A percentile compares a stretch with the other conserved stretches of the same genome.
Evolutionary conservation across 129 eudicot species (phyloP).

Genomic region (Pittosporum tobira): DNA sequence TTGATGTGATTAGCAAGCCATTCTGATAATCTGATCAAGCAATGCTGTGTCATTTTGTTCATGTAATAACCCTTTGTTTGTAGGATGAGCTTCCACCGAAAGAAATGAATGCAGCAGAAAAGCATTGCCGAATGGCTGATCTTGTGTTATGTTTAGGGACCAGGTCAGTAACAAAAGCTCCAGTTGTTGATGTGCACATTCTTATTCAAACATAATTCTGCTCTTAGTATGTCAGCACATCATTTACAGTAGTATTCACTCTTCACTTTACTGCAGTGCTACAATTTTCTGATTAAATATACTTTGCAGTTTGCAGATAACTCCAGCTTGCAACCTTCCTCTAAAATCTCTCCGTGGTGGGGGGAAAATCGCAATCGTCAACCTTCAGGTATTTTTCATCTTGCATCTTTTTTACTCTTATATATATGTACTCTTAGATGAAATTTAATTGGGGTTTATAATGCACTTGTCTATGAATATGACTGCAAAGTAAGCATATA

Average conservation of each 20-base stretch:
- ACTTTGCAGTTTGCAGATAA: constrained; percentile 68
- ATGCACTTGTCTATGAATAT: not conserved
- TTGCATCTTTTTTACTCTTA: not conserved
- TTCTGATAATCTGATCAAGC: too few relatives aligned
- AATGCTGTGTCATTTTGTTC: constrained; percentile 1
- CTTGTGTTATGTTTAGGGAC: constrained; percentile 58
- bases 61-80: constrained; percentile 7
- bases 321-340: constrained; percentile 81
- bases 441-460: too few relatives aligned
- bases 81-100: constrained; percentile 60
- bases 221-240: too few relatives aligned
- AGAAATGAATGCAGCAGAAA: constrained; percentile 53
- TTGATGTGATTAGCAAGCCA: too few relatives aligned
- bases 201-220: not conserved
- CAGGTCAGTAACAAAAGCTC: constrained; percentile 26
- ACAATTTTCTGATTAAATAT: constrained; percentile 4
- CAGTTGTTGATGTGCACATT: not conserved
- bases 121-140: constrained; percentile 55
- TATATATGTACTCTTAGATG: not conserved
- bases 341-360: constrained; percentile 50
- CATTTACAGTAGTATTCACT: too few relatives aligned
- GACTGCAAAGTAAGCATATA: not conserved
- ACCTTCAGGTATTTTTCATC: constrained; percentile 56
- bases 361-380: constrained; percentile 62
- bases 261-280: not conserved